Conservation (phyloP, 371 early-diverging fungal species). For the Paraphysoderma sedebokerense region DNA sequence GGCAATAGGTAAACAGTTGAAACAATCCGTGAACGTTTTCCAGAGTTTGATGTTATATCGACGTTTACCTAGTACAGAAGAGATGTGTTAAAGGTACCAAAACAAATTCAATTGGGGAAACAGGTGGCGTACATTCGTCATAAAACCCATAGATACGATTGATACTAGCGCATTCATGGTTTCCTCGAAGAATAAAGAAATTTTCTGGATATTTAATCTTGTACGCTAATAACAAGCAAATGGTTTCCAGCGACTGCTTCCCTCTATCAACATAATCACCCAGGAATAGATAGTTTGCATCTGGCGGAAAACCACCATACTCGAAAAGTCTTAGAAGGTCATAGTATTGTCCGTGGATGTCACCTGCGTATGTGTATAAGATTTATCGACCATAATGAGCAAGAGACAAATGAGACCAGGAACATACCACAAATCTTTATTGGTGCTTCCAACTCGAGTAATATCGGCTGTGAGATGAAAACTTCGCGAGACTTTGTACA, state of each 20-base stretch:
- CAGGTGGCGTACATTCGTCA: slow-evolving; percentile 77
- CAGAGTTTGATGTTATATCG: slow-evolving; percentile 83
- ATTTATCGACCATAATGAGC: background rate
- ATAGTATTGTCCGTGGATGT: slow-evolving; percentile 86
- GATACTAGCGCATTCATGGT: slow-evolving; percentile 96
- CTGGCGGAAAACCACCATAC: slow-evolving; percentile 80
- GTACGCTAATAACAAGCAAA: slow-evolving; percentile 82
- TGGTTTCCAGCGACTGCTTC: slow-evolving; percentile 90
- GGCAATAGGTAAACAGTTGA: slow-evolving; percentile 85
- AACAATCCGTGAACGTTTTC: slow-evolving; percentile 82
- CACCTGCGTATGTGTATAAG: slow-evolving; percentile 29
- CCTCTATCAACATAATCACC: slow-evolving; percentile 99
- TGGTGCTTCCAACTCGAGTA: slow-evolving; percentile 86
- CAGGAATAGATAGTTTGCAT: slow-evolving; percentile 81
- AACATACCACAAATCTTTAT: slow-evolving; percentile 77
- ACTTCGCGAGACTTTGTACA: slow-evolving; percentile 65
- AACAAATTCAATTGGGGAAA: background rate
- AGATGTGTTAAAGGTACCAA: background rate
- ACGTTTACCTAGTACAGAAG: slow-evolving; percentile 43
- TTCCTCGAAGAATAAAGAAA: slow-evolving; percentile 93
- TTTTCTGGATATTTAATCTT: slow-evolving; percentile 96
- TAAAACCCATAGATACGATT: slow-evolving; percentile 91
- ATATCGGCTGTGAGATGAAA: slow-evolving; percentile 78
- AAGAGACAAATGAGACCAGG: background rate
- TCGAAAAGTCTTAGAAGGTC: slow-evolving; percentile 61